These are phyloP conservation scores for Galerina marginata DNA, from an alignment of 768 basidiomycete species.

Conservation along the genomic window DNA sequence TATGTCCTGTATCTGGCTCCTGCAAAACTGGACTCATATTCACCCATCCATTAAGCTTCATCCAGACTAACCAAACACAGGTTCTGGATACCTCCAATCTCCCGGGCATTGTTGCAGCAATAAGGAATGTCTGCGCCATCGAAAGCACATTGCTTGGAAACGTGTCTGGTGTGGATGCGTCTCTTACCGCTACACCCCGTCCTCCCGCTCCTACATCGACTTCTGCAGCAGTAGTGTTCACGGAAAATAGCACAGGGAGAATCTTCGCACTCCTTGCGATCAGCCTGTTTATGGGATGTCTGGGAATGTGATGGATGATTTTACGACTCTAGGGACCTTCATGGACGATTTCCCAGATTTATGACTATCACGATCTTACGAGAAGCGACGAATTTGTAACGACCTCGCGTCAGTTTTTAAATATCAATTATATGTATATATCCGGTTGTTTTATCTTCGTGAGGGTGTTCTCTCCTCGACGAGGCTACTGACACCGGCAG, in stretches of 20 bases:
- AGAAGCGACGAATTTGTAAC: constrained; percentile 12
- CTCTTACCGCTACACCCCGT: constrained; percentile 9
- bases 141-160: constrained; percentile 58
- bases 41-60: constrained; percentile 47
- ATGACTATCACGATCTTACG: neutral
- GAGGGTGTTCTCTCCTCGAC: no score
- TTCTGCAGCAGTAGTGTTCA: neutral
- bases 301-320: constrained; percentile 8
- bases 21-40: neutral
- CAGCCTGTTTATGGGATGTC: constrained; percentile 12
- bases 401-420: neutral
- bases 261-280: constrained; percentile 2
- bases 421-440: no score
- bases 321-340: neutral
- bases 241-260: neutral
- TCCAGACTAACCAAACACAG: constrained; percentile 59
- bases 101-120: constrained; percentile 52
- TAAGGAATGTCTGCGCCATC: constrained; percentile 57
- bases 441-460: no score
- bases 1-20: constrained; percentile 26
- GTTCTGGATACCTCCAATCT: constrained; percentile 53
- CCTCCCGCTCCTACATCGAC: constrained; percentile 17
- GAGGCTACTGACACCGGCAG: no score
- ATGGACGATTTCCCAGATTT: neutral
- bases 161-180: constrained; percentile 39